Evolutionary conservation across 768 basidiomycete species (phyloP).

Genomic region (Russula olivacea): DNA sequence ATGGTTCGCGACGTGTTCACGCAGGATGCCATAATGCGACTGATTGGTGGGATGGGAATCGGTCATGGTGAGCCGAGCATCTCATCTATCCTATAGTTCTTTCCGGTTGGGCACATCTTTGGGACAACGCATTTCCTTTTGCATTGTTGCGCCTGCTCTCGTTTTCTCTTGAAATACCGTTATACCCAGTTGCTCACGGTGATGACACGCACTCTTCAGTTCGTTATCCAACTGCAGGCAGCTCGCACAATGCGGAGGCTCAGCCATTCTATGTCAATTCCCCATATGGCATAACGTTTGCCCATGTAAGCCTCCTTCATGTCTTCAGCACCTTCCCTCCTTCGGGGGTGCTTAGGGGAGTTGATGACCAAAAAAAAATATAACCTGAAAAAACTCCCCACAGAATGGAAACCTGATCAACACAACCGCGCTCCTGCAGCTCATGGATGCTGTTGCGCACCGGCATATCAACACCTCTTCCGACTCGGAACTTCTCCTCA

Average conservation of each 20-base stretch:
- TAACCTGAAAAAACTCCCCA: background rate
- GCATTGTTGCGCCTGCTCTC: background rate
- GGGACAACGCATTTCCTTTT: background rate
- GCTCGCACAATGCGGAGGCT: constrained; percentile 93
- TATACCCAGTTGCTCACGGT: background rate
- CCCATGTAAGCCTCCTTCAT: constrained; percentile 60
- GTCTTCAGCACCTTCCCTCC: background rate
- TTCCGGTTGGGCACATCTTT: background rate
- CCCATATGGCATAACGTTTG: constrained; percentile 98
- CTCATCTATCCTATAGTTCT: background rate
- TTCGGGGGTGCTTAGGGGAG: background rate
- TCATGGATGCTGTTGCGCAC: constrained; percentile 94
- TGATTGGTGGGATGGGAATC: constrained; percentile 94
- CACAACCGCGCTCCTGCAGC: constrained; percentile 77
- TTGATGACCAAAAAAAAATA: background rate
- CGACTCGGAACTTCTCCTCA: constrained; percentile 94
- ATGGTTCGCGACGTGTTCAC: constrained; percentile 99
- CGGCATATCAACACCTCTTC: constrained; percentile 98
- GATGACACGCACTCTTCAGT: constrained; percentile 42
- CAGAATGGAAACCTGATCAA: constrained; percentile 99
- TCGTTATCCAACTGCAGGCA: constrained; percentile 96
- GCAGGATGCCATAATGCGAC: constrained; percentile 59
- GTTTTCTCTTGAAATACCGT: background rate
- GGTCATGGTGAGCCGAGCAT: constrained; percentile 70
- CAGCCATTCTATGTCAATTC: constrained; percentile 99